Evolutionary conservation across 768 basidiomycete genomes (phyloP).

Genomic region (Rhodotorula taiwanensis): DNA sequence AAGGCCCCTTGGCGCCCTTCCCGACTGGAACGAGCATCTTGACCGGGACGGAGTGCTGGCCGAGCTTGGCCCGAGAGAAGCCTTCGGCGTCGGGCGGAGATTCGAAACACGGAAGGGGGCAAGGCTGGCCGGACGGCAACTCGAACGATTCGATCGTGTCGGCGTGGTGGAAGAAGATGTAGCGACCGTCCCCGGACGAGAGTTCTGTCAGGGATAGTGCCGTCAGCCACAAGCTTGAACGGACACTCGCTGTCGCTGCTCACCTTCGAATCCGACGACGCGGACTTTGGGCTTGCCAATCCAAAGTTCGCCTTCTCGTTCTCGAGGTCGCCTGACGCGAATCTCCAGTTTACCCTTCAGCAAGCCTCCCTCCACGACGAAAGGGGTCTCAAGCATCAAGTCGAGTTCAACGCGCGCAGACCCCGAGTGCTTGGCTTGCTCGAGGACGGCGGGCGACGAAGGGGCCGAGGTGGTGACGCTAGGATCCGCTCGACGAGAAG

Average conservation of each 20-base stretch:
- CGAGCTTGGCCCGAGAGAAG: conserved; percentile 59
- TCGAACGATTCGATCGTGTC: conserved; percentile 51
- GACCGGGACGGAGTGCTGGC: conserved; percentile 66
- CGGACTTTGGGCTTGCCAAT: conserved; percentile 70
- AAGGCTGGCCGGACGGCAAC: conserved; percentile 46
- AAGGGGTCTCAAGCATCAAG: conserved; percentile 65
- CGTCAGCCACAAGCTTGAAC: too few species aligned
- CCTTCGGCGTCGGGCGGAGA: conserved; percentile 54
- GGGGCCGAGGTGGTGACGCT: neutral
- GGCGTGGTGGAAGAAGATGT: conserved; percentile 76
- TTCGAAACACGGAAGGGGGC: conserved; percentile 38
- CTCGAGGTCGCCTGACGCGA: conserved; percentile 55
- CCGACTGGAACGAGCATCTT: conserved; percentile 60
- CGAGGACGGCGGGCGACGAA: conserved; percentile 50
- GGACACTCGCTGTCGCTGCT: too few species aligned
- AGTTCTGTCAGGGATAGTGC: conserved; percentile 23
- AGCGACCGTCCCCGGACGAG: conserved; percentile 52
- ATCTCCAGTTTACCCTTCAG: conserved; percentile 66
- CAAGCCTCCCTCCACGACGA: conserved; percentile 69
- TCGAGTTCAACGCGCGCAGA: conserved; percentile 72
- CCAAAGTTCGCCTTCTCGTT: conserved; percentile 55
- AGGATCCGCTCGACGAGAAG: neutral
- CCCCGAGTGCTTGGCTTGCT: conserved; percentile 60
- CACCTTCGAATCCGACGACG: conserved; percentile 75
- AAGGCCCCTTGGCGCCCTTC: conserved; percentile 55